These are phyloP conservation scores for Porcisia hertigi DNA, from an alignment of 208 protist genomes.

Conservation along the genomic window DNA sequence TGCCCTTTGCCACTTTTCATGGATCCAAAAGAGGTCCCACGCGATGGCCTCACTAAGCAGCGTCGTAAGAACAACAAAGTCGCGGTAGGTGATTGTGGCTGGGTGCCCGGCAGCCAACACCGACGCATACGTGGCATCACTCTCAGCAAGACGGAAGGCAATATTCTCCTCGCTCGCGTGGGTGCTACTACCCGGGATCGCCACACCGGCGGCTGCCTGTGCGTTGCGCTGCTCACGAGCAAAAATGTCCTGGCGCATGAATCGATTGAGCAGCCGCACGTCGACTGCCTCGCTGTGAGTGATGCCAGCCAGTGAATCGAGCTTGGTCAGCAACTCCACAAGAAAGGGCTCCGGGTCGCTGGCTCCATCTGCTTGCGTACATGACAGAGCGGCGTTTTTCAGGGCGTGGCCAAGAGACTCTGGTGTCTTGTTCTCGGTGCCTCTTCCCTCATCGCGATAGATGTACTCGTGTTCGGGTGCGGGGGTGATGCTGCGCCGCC, in stretches of 20 bases:
- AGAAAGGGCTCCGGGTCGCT: constrained; percentile 12
- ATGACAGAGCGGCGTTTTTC: not conserved
- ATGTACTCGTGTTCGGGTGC: constrained; percentile 8
- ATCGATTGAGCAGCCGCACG: constrained; percentile 31
- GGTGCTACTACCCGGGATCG: not conserved
- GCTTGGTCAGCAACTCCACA: constrained; percentile 36
- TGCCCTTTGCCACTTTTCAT: constrained; percentile 5
- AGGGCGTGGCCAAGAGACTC: not conserved
- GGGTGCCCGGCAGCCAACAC: constrained; percentile 17
- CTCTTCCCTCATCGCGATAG: not conserved
- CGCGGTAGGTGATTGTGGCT: constrained; percentile 40
- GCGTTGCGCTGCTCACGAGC: constrained; percentile 26
- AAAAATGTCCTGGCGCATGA: constrained; percentile 35
- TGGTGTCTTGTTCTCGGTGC: not conserved
- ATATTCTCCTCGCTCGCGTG: constrained; percentile 16
- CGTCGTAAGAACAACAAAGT: constrained; percentile 37
- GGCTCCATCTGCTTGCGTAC: constrained; percentile 3
- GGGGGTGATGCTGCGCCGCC: constrained; percentile 9
- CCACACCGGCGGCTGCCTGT: constrained; percentile 9
- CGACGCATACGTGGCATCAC: constrained; percentile 20
- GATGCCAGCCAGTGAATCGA: constrained; percentile 35
- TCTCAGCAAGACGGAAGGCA: constrained; percentile 34
- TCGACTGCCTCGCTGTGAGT: constrained; percentile 55
- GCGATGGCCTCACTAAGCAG: constrained; percentile 52
- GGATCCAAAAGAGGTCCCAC: constrained; percentile 51